A percentile compares a stretch with the other conserved stretches of the same genome.
Conservation (phyloP, 2,329 filamentous ascomycete species). For the Aspergillus eucalypticola region DNA sequence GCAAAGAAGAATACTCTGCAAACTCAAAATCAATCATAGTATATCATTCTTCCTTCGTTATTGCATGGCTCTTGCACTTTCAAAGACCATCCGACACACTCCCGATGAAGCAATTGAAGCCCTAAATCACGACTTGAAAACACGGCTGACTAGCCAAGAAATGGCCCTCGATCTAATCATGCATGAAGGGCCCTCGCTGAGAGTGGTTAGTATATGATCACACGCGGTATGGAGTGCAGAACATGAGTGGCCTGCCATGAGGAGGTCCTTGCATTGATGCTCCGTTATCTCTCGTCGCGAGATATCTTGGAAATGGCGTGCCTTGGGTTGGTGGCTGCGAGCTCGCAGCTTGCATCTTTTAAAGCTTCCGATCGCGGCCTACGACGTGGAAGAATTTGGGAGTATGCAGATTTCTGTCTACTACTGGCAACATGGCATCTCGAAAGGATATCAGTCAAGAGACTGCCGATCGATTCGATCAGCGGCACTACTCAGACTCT, state of each 20-base stretch:
- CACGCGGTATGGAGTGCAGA: neutral
- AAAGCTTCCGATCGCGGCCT: neutral
- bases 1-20: neutral
- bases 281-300: neutral
- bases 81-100: neutral
- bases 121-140: neutral
- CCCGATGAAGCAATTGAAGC: neutral
- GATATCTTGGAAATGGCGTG: neutral
- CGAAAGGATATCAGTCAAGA: neutral
- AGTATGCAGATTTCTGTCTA: no score
- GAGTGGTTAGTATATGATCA: neutral
- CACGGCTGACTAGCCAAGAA: neutral
- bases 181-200: neutral
- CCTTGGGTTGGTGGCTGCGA: neutral
- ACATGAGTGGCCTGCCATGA: neutral
- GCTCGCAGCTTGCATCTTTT: neutral
- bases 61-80: no score
- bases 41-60: no score
- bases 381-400: neutral
- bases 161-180: neutral
- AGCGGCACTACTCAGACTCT: slow-evolving; percentile 2
- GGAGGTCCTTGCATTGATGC: neutral
- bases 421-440: neutral
- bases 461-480: neutral
- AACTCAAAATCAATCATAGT: neutral